Conservation (phyloP, 192 early-diverging fungal genomes). For the Geranomyces variabilis region DNA sequence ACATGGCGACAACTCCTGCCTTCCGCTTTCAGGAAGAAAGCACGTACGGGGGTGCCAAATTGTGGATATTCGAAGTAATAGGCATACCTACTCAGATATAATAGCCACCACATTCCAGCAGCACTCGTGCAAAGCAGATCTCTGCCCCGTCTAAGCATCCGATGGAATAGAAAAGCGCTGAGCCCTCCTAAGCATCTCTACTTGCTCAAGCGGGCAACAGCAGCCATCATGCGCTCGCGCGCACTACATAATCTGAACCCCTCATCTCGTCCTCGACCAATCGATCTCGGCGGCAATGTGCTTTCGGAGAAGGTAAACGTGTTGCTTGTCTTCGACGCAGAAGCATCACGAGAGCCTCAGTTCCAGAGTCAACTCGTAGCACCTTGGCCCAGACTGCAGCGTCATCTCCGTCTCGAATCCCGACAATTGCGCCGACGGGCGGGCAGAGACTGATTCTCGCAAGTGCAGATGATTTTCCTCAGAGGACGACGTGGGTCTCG, state of each 20-base stretch:
- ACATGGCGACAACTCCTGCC: too few species aligned
- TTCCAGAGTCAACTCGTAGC: background rate
- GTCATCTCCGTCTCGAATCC: background rate
- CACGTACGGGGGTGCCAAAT: too few species aligned
- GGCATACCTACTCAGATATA: too few species aligned
- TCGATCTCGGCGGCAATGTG: background rate
- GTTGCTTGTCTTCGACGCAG: background rate
- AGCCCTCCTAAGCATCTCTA: too few species aligned
- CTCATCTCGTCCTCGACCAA: slow-evolving; percentile 5
- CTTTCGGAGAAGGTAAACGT: slow-evolving; percentile 1
- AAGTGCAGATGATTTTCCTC: slow-evolving; percentile 5
- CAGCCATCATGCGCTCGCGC: background rate
- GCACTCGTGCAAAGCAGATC: too few species aligned
- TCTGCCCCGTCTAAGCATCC: too few species aligned
- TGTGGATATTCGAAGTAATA: too few species aligned
- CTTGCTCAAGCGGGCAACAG: too few species aligned
- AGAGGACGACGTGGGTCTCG: background rate
- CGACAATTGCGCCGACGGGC: slow-evolving; percentile 13
- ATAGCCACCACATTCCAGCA: too few species aligned
- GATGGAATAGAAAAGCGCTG: too few species aligned
- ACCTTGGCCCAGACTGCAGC: slow-evolving; percentile 5
- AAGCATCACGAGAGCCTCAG: background rate
- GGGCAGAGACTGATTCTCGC: slow-evolving; percentile 3
- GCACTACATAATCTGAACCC: background rate
- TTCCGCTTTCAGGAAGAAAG: too few species aligned